A percentile compares a stretch with the other conserved stretches of the same genome.
These are phyloP conservation scores for Nitzschia sp. DNA, from an alignment of 108 stramenopile genomes.

Conservation along the genomic window DNA sequence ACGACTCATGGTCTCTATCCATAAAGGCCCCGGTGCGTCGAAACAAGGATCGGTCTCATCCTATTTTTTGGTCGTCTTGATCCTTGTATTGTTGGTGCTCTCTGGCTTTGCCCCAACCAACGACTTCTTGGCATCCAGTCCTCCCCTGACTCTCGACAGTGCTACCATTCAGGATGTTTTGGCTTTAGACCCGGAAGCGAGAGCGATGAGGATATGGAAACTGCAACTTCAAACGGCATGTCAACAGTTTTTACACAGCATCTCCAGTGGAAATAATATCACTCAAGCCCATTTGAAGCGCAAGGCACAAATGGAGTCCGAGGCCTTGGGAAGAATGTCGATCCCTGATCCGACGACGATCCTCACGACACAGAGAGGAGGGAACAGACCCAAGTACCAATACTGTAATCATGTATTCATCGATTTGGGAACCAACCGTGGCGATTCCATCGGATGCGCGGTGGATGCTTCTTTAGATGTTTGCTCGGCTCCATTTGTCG, in stretches of 20 bases:
- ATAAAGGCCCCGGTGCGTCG: background rate
- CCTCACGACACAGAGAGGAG: background rate
- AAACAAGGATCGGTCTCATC: background rate
- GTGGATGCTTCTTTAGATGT: conserved; percentile 38
- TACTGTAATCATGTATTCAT: conserved; percentile 35
- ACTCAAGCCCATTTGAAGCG: background rate
- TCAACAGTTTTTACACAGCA: background rate
- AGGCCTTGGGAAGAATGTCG: background rate
- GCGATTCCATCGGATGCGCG: conserved; percentile 39
- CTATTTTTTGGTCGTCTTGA: background rate
- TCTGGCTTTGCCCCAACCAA: background rate
- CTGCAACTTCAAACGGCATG: background rate
- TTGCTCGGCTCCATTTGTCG: conserved; percentile 17
- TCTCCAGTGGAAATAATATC: background rate
- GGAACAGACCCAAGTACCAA: background rate
- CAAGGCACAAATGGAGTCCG: conserved; percentile 1
- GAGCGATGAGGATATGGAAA: conserved; percentile 1
- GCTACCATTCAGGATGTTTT: background rate
- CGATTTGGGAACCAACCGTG: conserved; percentile 49
- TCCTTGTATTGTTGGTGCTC: background rate
- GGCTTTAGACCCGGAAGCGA: background rate
- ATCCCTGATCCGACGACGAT: background rate
- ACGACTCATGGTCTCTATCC: background rate
- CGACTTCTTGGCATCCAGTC: background rate
- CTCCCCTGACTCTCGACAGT: background rate